A percentile compares a stretch with the other conserved stretches of the same genome.
These are phyloP conservation scores for Ecytonucleospora hepatopenaei DNA, from an alignment of 371 early-diverging fungal genomes.

Conservation along the genomic window DNA sequence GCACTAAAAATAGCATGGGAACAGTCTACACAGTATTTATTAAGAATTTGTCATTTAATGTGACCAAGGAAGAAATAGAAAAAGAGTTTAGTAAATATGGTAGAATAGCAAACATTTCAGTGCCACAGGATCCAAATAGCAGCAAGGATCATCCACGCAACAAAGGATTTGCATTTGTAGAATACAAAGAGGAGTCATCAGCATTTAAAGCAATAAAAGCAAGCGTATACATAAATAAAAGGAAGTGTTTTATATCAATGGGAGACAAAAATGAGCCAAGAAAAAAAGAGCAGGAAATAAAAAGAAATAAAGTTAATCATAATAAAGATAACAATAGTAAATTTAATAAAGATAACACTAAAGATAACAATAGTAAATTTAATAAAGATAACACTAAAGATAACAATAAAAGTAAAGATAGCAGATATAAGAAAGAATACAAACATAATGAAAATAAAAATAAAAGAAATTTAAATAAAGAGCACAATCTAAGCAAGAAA, in stretches of 20 bases:
- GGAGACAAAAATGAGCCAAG: constrained; percentile 22
- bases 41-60: constrained; percentile 39
- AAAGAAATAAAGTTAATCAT: constrained; percentile 18
- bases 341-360: background rate
- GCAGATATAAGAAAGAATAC: no score
- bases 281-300: constrained; percentile 13
- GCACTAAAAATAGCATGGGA: background rate
- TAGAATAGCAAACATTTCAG: constrained; percentile 18
- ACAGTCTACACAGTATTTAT: constrained; percentile 45
- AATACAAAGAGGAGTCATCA: constrained; percentile 19
- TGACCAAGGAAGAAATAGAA: constrained; percentile 30
- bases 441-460: no score
- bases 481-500: no score
- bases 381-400: background rate
- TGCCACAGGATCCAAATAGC: constrained; percentile 47
- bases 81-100: constrained; percentile 33
- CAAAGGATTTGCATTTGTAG: constrained; percentile 51
- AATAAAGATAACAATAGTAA: background rate
- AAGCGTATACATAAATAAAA: constrained; percentile 44
- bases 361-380: background rate
- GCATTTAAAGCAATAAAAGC: constrained; percentile 36
- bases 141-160: constrained; percentile 29
- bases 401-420: no score
- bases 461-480: no score
- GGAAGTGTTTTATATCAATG: constrained; percentile 34